Evolutionary conservation across 164 flowering plant genomes (phyloP).

Genomic region (Hamamelis virginiana): DNA sequence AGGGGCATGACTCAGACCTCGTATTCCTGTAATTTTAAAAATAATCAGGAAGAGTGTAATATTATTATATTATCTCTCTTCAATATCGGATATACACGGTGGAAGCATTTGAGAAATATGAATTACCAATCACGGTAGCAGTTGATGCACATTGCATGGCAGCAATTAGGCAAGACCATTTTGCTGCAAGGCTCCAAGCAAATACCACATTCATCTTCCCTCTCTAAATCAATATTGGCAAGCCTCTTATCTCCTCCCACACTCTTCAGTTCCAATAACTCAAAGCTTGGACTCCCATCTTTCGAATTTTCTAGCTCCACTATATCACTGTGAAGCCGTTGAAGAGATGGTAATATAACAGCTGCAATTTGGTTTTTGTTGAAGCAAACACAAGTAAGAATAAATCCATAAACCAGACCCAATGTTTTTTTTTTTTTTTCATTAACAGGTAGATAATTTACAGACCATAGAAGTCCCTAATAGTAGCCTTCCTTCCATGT

Average conservation of each 20-base stretch:
- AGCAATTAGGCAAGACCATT: constrained; percentile 89
- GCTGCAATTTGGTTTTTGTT: constrained; percentile 41
- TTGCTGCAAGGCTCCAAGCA: constrained; percentile 77
- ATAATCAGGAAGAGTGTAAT: neutral
- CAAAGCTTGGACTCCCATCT: constrained; percentile 22
- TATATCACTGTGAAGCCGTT: constrained; percentile 62
- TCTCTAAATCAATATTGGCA: constrained; percentile 52
- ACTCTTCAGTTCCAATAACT: constrained; percentile 36
- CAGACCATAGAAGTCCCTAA: constrained; percentile 71
- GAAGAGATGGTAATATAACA: constrained; percentile 79
- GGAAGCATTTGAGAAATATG: neutral
- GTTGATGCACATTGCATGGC: constrained; percentile 90
- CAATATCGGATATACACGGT: neutral
- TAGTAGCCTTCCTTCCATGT: constrained; percentile 65
- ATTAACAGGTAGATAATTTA: neutral
- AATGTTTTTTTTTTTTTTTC: neutral
- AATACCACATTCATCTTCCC: constrained; percentile 76
- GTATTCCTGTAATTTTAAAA: constrained; percentile 59
- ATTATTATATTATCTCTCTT: neutral
- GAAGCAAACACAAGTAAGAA: constrained; percentile 1
- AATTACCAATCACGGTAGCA: constrained; percentile 81
- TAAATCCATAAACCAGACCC: neutral
- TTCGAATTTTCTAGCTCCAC: constrained; percentile 32
- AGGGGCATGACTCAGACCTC: constrained; percentile 92
- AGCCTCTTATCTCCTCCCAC: constrained; percentile 33